Evolutionary conservation across 83 land plant species (phyloP).

Genomic region (Picea mariana): DNA sequence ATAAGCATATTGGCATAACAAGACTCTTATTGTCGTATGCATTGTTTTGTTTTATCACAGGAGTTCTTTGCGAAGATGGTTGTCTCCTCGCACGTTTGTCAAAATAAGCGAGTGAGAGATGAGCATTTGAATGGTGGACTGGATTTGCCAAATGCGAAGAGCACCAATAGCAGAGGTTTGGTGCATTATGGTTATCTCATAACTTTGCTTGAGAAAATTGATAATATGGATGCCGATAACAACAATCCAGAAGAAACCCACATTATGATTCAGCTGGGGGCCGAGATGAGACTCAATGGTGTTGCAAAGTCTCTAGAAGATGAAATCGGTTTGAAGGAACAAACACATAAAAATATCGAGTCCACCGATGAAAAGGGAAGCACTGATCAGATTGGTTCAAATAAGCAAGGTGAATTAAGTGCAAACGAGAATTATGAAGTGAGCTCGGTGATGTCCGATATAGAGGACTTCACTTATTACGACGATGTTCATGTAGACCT

Average conservation of each 20-base stretch:
- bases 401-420: too few relatives aligned
- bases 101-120: conserved; percentile 8
- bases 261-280: not conserved
- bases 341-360: not conserved
- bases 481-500: too few relatives aligned
- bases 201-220: not conserved
- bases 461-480: too few relatives aligned
- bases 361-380: not conserved
- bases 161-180: not conserved
- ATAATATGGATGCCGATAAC: not conserved
- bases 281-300: not conserved
- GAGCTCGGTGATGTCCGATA: too few relatives aligned
- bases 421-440: too few relatives aligned
- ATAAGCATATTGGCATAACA: too few relatives aligned
- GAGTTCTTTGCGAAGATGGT: not conserved
- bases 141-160: not conserved
- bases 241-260: not conserved
- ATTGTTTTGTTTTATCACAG: not conserved
- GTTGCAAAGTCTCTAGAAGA: not conserved
- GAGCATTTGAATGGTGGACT: not conserved
- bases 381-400: too few relatives aligned
- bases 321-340: not conserved
- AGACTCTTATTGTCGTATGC: too few relatives aligned
- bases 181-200: not conserved
- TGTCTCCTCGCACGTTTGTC: not conserved